phyloP scores from a whole-genome alignment of 208 protist species.

The Tetramitus jugosus region DNA sequence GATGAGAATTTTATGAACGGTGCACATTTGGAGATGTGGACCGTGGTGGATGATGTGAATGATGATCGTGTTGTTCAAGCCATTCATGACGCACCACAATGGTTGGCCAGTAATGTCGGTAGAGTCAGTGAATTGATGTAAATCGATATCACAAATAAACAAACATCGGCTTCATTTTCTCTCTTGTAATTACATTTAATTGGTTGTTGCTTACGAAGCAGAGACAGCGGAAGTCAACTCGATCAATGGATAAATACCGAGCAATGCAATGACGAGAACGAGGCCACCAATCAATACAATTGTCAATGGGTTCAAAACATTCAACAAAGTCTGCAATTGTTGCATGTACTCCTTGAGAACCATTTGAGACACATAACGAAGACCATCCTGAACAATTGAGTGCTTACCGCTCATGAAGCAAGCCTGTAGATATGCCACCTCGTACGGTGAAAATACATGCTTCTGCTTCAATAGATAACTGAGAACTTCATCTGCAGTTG shows the following conservation, averaged over 20 bases:
- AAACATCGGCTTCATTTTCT: no score
- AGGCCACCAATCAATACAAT: slow-evolving; percentile 10
- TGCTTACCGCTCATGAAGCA: slow-evolving; percentile 27
- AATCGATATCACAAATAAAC: no score
- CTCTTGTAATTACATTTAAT: no score
- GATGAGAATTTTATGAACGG: background rate
- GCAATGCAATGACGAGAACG: slow-evolving; percentile 17
- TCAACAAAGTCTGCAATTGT: background rate
- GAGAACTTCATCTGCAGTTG: slow-evolving; percentile 18
- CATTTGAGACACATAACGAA: slow-evolving; percentile 25
- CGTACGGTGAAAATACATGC: slow-evolving; percentile 25
- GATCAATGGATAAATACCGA: slow-evolving; percentile 29
- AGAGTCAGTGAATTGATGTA: background rate
- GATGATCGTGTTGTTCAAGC: background rate
- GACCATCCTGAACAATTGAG: slow-evolving; percentile 15
- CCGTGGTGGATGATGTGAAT: background rate
- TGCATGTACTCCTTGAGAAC: slow-evolving; percentile 12
- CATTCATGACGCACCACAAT: background rate
- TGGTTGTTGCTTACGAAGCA: no score
- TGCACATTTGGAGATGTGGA: background rate
- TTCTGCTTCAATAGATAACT: slow-evolving; percentile 22
- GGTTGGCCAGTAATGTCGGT: background rate
- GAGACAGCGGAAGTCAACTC: background rate
- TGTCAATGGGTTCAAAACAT: slow-evolving; percentile 10
- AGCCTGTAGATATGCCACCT: slow-evolving; percentile 25